These are phyloP conservation scores for Boletus vinaceobasis DNA, from an alignment of 768 basidiomycete genomes.

Conservation along the genomic window DNA sequence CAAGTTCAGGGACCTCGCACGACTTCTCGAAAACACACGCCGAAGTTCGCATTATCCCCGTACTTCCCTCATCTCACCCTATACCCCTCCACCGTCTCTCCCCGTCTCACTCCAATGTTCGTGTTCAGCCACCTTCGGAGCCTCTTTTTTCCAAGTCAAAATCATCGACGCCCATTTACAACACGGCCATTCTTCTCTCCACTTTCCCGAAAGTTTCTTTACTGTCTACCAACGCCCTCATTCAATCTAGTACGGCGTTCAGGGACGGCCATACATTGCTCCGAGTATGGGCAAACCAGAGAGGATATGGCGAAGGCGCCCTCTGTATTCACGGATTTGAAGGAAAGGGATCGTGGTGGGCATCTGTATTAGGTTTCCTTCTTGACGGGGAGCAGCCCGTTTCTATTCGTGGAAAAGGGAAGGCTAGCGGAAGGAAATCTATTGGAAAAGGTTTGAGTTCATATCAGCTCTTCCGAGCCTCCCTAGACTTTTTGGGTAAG, in stretches of 20 bases:
- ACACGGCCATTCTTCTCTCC: conserved; percentile 60
- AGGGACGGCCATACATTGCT: conserved; percentile 73
- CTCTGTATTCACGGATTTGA: conserved; percentile 70
- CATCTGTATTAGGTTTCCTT: conserved; percentile 54
- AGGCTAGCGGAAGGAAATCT: conserved; percentile 43
- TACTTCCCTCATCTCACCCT: conserved; percentile 55
- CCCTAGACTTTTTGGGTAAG: conserved; percentile 80
- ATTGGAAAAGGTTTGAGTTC: conserved; percentile 82
- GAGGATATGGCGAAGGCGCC: conserved; percentile 67
- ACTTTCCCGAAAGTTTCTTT: conserved; percentile 38
- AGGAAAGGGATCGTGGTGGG: conserved; percentile 67
- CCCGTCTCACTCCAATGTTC: conserved; percentile 70
- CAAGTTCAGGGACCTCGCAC: conserved; percentile 43
- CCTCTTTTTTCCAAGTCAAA: conserved; percentile 18
- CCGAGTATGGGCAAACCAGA: conserved; percentile 86
- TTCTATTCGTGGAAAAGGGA: conserved; percentile 20
- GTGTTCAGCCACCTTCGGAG: conserved; percentile 31
- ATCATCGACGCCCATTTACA: conserved; percentile 73
- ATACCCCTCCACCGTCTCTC: conserved; percentile 67
- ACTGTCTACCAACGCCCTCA: conserved; percentile 46
- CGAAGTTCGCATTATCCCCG: conserved; percentile 72
- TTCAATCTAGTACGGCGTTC: conserved; percentile 55
- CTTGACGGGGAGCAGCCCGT: conserved; percentile 63
- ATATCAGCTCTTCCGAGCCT: conserved; percentile 86
- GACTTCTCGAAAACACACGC: conserved; percentile 70